Conservation (phyloP, 2,329 filamentous ascomycete genomes). For the Epichloe glyceriae region DNA sequence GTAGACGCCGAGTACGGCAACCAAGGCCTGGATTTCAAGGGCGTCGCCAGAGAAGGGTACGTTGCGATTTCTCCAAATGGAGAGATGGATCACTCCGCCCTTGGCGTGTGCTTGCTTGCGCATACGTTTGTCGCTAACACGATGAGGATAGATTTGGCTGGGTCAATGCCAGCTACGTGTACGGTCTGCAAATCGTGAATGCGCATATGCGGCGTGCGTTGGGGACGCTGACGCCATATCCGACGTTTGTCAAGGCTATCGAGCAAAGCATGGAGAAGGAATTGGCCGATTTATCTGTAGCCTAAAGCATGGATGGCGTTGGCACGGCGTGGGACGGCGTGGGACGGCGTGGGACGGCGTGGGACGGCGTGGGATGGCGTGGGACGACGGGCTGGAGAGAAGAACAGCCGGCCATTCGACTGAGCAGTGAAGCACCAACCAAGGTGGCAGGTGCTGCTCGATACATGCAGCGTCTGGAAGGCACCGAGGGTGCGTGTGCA, state of each 20-base stretch:
- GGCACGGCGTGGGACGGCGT: too few relatives aligned
- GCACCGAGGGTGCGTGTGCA: background rate
- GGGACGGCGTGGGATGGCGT: too few relatives aligned
- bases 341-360: too few relatives aligned
- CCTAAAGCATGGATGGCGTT: background rate
- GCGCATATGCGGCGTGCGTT: conserved; percentile 82
- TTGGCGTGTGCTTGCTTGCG: too few relatives aligned
- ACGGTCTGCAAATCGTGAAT: conserved; percentile 77
- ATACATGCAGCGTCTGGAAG: background rate
- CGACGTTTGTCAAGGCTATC: conserved; percentile 62
- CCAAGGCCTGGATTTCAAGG: conserved; percentile 89
- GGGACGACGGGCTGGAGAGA: too few relatives aligned
- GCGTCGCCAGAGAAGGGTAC: conserved; percentile 90
- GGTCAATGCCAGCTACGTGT: conserved; percentile 97
- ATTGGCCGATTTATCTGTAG: conserved; percentile 28
- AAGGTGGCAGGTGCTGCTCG: background rate
- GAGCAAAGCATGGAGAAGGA: conserved; percentile 41
- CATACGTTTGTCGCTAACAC: background rate
- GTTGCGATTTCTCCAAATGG: conserved; percentile 21
- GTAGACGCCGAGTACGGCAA: conserved; percentile 98
- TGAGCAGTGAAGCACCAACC: background rate
- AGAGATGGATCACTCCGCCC: too few relatives aligned
- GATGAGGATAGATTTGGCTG: conserved; percentile 67
- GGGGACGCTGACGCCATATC: conserved; percentile 76
- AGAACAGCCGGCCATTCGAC: too few relatives aligned